Conservation (phyloP, 2,329 filamentous ascomycete genomes). For the Elsinoe perseae region DNA sequence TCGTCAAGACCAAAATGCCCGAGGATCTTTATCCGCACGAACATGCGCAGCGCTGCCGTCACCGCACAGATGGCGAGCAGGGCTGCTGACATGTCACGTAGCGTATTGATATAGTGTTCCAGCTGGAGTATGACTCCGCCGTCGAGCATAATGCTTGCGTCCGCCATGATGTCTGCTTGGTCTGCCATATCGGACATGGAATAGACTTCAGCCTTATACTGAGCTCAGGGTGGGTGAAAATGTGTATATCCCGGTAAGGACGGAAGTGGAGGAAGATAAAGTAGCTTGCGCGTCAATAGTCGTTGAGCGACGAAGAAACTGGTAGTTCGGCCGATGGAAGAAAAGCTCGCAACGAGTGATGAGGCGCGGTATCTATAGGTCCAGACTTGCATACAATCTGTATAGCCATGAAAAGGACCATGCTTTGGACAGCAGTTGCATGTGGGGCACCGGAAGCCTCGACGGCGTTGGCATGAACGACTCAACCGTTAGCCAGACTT, state of each 20-base stretch:
- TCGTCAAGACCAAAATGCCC: constrained; percentile 10
- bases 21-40: constrained; percentile 8
- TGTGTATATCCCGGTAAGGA: background rate
- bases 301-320: background rate
- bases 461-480: background rate
- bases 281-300: constrained; percentile 7
- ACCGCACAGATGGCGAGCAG: constrained; percentile 10
- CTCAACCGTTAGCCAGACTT: background rate
- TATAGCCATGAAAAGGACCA: background rate
- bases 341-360: background rate
- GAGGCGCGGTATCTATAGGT: constrained; percentile 1
- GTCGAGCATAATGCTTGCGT: background rate
- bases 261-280: background rate
- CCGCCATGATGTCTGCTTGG: constrained; percentile 10
- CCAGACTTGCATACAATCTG: background rate
- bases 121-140: constrained; percentile 12
- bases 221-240: background rate
- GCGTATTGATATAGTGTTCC: constrained; percentile 9
- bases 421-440: background rate
- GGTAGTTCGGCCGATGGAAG: background rate
- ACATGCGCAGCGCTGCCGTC: constrained; percentile 14
- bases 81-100: constrained; percentile 13
- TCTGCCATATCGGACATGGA: constrained; percentile 13
- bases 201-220: background rate
- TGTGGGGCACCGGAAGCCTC: background rate